Base-by-base conservation (phyloP, 225 moss, liverwort and hornwort genomes). In the Sphagnum tenellum region DNA sequence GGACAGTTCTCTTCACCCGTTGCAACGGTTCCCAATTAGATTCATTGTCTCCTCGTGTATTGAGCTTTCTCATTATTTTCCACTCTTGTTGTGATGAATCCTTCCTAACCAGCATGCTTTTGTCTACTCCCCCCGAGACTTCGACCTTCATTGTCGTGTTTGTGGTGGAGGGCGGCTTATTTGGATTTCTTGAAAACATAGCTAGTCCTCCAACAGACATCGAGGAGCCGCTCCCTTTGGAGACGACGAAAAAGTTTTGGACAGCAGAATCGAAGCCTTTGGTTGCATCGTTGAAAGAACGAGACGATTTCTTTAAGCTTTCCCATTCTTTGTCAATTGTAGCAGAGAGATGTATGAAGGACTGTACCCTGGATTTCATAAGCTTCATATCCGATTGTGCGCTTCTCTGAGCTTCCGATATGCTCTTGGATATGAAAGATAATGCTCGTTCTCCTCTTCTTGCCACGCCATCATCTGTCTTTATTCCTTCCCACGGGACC, bases 11-110 rank as follows among this genome's bases (percentile, higher is more conserved):
- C 67, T 75, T 82, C 9, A 77, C 77, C 56, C 82, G 76, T 67
- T 79, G 72, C 64, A 83, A 48, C 12, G 79, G 83, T 67, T 79
- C 83, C 83, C 83, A 83, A 7, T 79, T 71, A 29, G 29, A 29
- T 29, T 29, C 29, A 29, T 45, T 79, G 76, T 29, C 69, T 46
- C 29, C 29, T 29, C 59, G 29, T 29, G 29, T 29, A 29, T 29
- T 29, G 29, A 29, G 29, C 29, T 29, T 29, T 29, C 29, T 29
- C 29, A 29, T 29, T 29, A 29, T 29, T 29, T 29, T 29, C 29
- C 29, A 29, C 1, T 29, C 29, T 29, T 29, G 29, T 29, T 29
- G 29, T 29, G 1, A 29, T 29, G 29, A 29, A 29, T 29, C 29
- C 29, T 29, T 29, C 29, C 29, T 29, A 29, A 29, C 29, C 29